Evolutionary conservation across 441 rosid genomes (phyloP), one percentile per base, ranked within the genome.

Genomic region (Syzygium malaccense): DNA sequence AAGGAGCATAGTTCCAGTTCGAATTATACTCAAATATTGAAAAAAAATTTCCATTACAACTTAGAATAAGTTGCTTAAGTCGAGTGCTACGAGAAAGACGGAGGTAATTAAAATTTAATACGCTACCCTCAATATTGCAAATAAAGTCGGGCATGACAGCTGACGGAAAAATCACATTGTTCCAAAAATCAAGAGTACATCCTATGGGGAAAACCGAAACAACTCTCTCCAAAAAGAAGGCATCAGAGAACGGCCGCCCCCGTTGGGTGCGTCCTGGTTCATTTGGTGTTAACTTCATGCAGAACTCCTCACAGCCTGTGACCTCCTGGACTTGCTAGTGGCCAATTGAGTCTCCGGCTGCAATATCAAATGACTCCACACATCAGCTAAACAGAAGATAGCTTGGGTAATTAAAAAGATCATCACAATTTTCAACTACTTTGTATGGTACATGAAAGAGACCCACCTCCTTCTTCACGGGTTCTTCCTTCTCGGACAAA

Each of bases 381-480:
- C 18, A 25, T 75, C 53, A 75, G 53, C 30, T 41, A 75, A 23
- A 41, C 14, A 45, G 51, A 75, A 75, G 53, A 75, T 13, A 75
- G 45, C 10, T 75, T 75, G 53, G 84, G 30, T 41, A 75, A 45
- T 41, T 41, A 23, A 13, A 23, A 41, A 75, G 14, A 75, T 23
- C 17, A 75, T 75, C 84, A 5, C 83, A 75, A 14, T 3, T 41
- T 75, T 23, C 84, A 75, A 41, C 53, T 48, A 75, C 53, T 45
- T 41, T 41, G 9, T 75, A 41, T 23, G 84, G 84, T 41, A 41
- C 28, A 75, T 41, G 6, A 75, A 41, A 26, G 53, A 75, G 45
- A 26, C 41, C 88, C 92, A 98, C 99, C 98, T 96, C 99, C 91
- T 96, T 98, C 94, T 93, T 94, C 64, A 98, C 99, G 5, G 99